These are phyloP conservation scores for Kuraishia molischiana DNA, from an alignment of 805 yeast genomes.

Conservation along the genomic window DNA sequence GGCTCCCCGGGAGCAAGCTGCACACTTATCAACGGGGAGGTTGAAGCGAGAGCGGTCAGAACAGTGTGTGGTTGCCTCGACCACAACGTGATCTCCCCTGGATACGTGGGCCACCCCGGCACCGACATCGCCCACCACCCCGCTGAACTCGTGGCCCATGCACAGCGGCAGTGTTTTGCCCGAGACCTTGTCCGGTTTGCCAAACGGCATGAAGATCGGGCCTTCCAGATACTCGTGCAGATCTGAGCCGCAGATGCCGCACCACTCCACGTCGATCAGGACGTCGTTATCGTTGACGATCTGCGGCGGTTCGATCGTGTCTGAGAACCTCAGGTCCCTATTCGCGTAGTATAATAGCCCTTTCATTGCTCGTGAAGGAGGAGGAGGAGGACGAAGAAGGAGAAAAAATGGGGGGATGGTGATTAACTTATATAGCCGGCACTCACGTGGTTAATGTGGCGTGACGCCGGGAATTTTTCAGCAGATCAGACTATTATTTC, in stretches of 20 bases:
- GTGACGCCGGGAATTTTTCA: too few relatives aligned
- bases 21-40: constrained; percentile 16
- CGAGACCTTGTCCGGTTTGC: constrained; percentile 4
- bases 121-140: constrained; percentile 32
- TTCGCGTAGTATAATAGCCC: constrained; percentile 39
- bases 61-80: constrained; percentile 10
- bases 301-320: constrained; percentile 13
- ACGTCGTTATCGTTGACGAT: constrained; percentile 8
- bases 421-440: too few relatives aligned
- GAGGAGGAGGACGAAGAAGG: too few relatives aligned
- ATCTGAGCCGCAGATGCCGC: constrained; percentile 61
- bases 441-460: too few relatives aligned
- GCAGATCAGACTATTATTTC: too few relatives aligned
- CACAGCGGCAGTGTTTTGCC: constrained; percentile 31
- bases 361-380: too few relatives aligned
- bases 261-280: constrained; percentile 17
- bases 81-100: constrained; percentile 36
- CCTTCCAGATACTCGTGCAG: constrained; percentile 48
- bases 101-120: constrained; percentile 19
- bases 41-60: constrained; percentile 4
- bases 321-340: constrained; percentile 31
- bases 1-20: constrained; percentile 30
- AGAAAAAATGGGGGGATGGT: too few relatives aligned
- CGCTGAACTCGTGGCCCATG: constrained; percentile 42
- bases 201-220: constrained; percentile 41